Evolutionary conservation across 2,329 filamentous ascomycete genomes (phyloP), one percentile per base, ranked within the genome.

Genomic region (Botrytis paeoniae): DNA sequence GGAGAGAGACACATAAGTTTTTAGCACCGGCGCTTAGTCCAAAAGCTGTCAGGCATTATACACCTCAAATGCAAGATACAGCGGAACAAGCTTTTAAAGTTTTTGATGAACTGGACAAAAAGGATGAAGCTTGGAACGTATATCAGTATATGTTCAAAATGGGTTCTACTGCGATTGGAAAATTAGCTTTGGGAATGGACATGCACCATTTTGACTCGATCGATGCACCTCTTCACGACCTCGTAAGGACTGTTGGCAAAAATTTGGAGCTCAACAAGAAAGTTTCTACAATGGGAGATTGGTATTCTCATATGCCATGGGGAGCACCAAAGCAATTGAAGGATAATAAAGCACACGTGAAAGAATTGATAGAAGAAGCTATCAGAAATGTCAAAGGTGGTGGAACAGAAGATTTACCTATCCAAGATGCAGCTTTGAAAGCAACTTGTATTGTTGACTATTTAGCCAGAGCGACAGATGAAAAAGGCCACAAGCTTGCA

Each of bases 91-190:
- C 75, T 18, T 78, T 78, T 64, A 72, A 73, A 32, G 74, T 79
- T 0, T 77, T 79, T n/a, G 77, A 79, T 39, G 73, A 77, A 32
- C 45, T 77, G 4, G 77, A 78, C 39, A 60, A 70, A 16, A 35
- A 62, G 48, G 51, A 64, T 79, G 76, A 82, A 79, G 20, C 78
- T 84, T 1, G 83, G 84, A 86, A 86, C 73, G 84, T 84, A 1
- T 86, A 86, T 69, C 82, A 83, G 61, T 85, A 85, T 73, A 86
- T 86, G 84, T 73, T 86, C 29, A 86, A 86, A 75, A 80, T 86
- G 0, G 83, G 80, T 0, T 84, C 84, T 0, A 81, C 83, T 63
- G 81, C 82, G 0, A 81, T 86, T 9, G 83, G 84, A 35, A 84
- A 85, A 74, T 74, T 86, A 20, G 82, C 81, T 0, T 80, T 86